A percentile compares a stretch with the other conserved stretches of the same genome.
phyloP scores from a whole-genome alignment of 345 rosid species.

The Eucalyptus regnans region DNA sequence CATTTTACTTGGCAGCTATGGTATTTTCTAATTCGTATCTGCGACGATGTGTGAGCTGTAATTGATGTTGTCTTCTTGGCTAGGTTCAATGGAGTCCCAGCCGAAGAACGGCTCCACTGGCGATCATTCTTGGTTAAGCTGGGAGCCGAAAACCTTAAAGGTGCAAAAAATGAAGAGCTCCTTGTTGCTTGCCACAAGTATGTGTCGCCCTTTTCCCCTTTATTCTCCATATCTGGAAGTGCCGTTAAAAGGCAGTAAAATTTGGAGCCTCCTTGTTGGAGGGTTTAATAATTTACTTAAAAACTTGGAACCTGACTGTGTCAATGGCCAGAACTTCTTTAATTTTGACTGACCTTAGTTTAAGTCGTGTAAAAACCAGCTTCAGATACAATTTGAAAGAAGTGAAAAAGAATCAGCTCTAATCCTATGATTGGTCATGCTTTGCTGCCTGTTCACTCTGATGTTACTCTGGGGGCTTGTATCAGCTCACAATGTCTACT shows the following conservation, averaged over 20 bases:
- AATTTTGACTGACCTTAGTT: background rate
- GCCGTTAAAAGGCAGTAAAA: background rate
- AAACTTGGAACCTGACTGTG: background rate
- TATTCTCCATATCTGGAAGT: background rate
- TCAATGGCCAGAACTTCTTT: background rate
- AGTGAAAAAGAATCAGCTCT: background rate
- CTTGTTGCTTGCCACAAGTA: constrained; percentile 97
- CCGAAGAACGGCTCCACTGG: constrained; percentile 95
- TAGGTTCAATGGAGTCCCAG: constrained; percentile 94
- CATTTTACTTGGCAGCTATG: background rate
- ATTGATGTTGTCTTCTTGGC: background rate
- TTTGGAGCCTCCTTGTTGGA: background rate
- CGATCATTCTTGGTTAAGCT: constrained; percentile 85
- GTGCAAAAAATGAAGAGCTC: constrained; percentile 88
- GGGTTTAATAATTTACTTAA: background rate
- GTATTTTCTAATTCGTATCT: background rate
- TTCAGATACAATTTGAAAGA: background rate
- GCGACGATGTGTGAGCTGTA: background rate
- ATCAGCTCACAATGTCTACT: background rate
- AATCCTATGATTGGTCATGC: background rate
- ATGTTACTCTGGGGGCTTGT: background rate
- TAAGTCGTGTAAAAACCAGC: background rate
- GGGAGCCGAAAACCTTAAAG: constrained; percentile 88
- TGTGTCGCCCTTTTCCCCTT: background rate
- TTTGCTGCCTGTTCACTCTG: background rate